Conservation (phyloP, 176 grass and related monocot species). For the Phoenix roebelenii region DNA sequence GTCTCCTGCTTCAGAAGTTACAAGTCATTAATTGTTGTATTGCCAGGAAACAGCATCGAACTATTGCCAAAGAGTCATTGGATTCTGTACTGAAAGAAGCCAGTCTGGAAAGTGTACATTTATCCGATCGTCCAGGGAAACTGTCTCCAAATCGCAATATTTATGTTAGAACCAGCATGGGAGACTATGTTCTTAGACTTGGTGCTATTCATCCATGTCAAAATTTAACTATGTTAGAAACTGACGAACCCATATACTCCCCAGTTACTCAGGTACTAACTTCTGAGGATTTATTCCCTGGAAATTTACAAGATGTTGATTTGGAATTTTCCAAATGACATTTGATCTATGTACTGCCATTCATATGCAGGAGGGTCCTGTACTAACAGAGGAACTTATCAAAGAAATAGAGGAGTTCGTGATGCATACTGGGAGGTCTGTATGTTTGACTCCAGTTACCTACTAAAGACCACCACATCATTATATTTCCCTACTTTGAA, state of each 20-base stretch:
- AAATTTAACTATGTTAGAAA: slow-evolving; percentile 81
- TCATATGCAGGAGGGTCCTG: slow-evolving; percentile 72
- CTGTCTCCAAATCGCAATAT: slow-evolving; percentile 24
- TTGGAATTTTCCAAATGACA: not conserved
- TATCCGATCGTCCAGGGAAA: slow-evolving; percentile 15
- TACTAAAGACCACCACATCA: too few relatives aligned
- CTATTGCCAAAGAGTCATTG: slow-evolving; percentile 50
- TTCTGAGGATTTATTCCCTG: not conserved
- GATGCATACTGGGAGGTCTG: slow-evolving; percentile 82
- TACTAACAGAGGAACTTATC: slow-evolving; percentile 95
- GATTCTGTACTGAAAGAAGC: slow-evolving; percentile 43
- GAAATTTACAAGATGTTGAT: not conserved
- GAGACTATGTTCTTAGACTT: slow-evolving; percentile 68
- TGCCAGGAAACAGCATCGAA: slow-evolving; percentile 69
- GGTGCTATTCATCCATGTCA: slow-evolving; percentile 46
- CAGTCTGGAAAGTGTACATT: slow-evolving; percentile 22
- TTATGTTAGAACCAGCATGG: slow-evolving; percentile 50
- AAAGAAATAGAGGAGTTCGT: slow-evolving; percentile 98
- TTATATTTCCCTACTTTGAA: too few relatives aligned
- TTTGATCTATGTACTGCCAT: not conserved
- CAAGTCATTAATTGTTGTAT: slow-evolving; percentile 99
- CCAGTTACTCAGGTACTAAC: slow-evolving; percentile 68
- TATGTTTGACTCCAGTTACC: not conserved
- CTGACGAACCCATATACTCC: slow-evolving; percentile 72
- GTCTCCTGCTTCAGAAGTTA: slow-evolving; percentile 91